Evolutionary conservation across 1,284 basidiomycete genomes (phyloP), one percentile per base, ranked within the genome.

Genomic region (Fomes fomentarius): DNA sequence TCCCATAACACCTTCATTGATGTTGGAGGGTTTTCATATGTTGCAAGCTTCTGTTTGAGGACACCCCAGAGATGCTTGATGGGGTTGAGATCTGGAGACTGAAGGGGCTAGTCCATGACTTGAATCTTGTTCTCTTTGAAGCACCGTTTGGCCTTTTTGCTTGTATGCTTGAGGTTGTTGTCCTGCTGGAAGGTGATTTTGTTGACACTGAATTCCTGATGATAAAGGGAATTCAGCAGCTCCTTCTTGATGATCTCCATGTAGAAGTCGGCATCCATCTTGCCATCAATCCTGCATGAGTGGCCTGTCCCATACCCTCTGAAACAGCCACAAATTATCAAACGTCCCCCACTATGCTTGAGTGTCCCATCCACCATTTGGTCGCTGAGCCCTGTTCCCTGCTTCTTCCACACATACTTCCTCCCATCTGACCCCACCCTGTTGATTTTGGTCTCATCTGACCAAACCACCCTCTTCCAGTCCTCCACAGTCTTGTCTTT

Each of bases 271-370:
- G 57, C 63, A 68, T 73, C 61, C 67, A 76, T 72, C 44, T 51
- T 64, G 19, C 68, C 68, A 31, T 61, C 44, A 34, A 67, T 56
- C 42, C 51, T 53, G 50, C 25, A 34, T 19, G 61, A 41, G 47
- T 58, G 50, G 24, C 73, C 69, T 7, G 63, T 48, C 15, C 69
- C 70, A 28, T 67, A 28, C 57, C 57, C 66, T 10, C 52, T 50
- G 47, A 73, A 67, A 55, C 69, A 72, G 9, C 71, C 71, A 69
- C 69, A 74, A 15, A 74, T 60, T 69, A 71, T 73, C 28, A 73
- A 46, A 55, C 55, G 64, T 51, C 69, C 69, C 37, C 69, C 66
- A 28, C 71, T 67, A 67, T 64, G 63, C 62, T 73, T 72, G 38
- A 58, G 26, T 8, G 55, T 63, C 4, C 42, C 37, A 28, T 60